Base-by-base conservation (phyloP, 768 basidiomycete species). In the Lentinula guzmanii region DNA sequence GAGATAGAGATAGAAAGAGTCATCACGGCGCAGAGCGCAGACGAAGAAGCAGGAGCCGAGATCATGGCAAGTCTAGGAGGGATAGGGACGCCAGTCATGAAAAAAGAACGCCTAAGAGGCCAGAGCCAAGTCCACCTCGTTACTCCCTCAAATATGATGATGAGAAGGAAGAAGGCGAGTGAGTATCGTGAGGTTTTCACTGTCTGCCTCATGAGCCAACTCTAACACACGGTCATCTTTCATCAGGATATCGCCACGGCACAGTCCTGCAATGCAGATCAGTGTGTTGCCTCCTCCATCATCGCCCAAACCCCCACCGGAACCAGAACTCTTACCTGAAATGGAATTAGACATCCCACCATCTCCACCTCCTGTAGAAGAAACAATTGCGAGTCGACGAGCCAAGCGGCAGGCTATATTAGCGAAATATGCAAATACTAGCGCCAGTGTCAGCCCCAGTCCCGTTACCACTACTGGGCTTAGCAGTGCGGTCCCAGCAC, bases 141-240 rank as follows among this genome's bases (percentile, higher is more conserved):
- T 56, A 21, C 35, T 28, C 59, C 5, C 18, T 48, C 10, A 52
- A 31, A 34, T 16, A 51, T 8, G 65, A 72, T 11, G 82, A 82
- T 57, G 91, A 92, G 65, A 88, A 75, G 71, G 91, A 94, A 77
- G 94, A 95, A 81, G 93, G 91, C 80, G 94, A 96, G 93, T 95
- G 75, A 90, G 94, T 94, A 67, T 78, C 72, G 71, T 72, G 66
- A 70, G 64, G 58, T 58, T 58, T 53, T 39, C 24, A 42, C 48
- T 9, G 24, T 52, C 56, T 64, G 56, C 60, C 45, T 16, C 52
- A 13, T 11, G 55, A n/a, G 15, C 10, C 39, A 50, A 54, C 64
- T 18, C 61, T 15, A 57, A 61, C 61, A 21, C 46, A 7, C 18
- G 2, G 18, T 65, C 53, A 35, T 57, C 51, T 55, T 42, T 64